Evolutionary conservation across 2,329 filamentous ascomycete genomes (phyloP).

Genomic region (Myriosclerotinia scirpicola): DNA sequence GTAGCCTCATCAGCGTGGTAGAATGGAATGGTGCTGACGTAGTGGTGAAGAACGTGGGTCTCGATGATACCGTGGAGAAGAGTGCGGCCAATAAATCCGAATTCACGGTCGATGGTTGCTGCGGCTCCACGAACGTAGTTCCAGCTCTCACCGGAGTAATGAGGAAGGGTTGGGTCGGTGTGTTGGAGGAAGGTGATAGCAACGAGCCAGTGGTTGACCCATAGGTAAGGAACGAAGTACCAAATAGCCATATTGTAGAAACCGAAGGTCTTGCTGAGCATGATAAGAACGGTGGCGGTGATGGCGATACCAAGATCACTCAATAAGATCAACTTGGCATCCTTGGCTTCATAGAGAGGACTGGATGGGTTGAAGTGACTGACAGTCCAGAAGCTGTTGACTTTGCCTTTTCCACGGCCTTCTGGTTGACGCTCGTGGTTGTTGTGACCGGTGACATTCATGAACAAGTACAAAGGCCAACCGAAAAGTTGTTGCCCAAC

Average conservation of each 20-base stretch:
- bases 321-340: slow-evolving; percentile 81
- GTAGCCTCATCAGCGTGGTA: slow-evolving; percentile 94
- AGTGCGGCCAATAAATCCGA: slow-evolving; percentile 81
- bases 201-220: slow-evolving; percentile 99
- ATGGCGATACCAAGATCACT: slow-evolving; percentile 77
- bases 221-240: slow-evolving; percentile 94
- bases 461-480: slow-evolving; percentile 88
- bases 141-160: slow-evolving; percentile 86
- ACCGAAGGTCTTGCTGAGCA: slow-evolving; percentile 75
- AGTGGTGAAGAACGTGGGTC: slow-evolving; percentile 92
- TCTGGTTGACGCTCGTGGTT: slow-evolving; percentile 87
- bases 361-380: slow-evolving; percentile 93
- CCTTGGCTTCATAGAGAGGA: slow-evolving; percentile 88
- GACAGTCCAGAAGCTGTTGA: slow-evolving; percentile 80
- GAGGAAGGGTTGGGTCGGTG: slow-evolving; percentile 89
- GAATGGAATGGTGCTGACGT: slow-evolving; percentile 93
- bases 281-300: slow-evolving; percentile 57
- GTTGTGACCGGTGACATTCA: slow-evolving; percentile 96
- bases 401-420: slow-evolving; percentile 90
- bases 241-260: slow-evolving; percentile 86
- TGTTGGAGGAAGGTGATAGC: slow-evolving; percentile 98
- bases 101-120: slow-evolving; percentile 95
- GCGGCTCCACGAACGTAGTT: slow-evolving; percentile 91
- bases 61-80: slow-evolving; percentile 23
- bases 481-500: slow-evolving; percentile 84